Evolutionary conservation across 768 basidiomycete species (phyloP).

Genomic region (Cystofilobasidium bisporidii): DNA sequence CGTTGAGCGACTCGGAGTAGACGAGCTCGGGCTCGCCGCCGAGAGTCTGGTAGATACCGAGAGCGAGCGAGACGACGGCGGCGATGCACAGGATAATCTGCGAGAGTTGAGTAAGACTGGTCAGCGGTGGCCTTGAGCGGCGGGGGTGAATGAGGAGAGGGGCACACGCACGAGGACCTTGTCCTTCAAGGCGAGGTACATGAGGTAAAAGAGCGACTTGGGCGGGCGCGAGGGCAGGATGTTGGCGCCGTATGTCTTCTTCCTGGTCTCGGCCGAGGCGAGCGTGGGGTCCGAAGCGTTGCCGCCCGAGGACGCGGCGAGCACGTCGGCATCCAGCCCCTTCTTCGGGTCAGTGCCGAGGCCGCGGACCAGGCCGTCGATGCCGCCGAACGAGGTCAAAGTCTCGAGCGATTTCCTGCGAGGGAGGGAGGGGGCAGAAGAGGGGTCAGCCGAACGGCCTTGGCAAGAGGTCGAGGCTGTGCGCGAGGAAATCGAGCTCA

Average conservation of each 20-base stretch:
- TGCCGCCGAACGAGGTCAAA: constrained; percentile 63
- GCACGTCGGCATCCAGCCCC: constrained; percentile 37
- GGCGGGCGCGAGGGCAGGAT: constrained; percentile 58
- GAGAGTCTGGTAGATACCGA: constrained; percentile 90
- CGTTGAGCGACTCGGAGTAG: neutral
- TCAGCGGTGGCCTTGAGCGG: neutral
- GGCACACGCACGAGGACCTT: constrained; percentile 66
- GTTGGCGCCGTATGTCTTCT: constrained; percentile 65
- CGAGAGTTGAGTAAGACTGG: neutral
- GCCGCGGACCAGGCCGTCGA: constrained; percentile 54
- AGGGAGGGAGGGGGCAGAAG: too few species aligned
- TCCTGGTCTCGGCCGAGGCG: constrained; percentile 54
- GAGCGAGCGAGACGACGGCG: constrained; percentile 81
- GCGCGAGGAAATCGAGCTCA: constrained; percentile 46
- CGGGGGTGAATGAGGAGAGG: neutral
- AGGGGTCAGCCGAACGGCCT: neutral
- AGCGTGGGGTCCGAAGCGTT: constrained; percentile 2
- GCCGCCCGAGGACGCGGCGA: constrained; percentile 17
- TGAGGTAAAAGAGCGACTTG: constrained; percentile 62
- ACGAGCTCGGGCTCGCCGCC: constrained; percentile 53
- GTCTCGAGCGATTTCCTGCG: constrained; percentile 44
- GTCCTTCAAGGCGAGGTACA: constrained; percentile 81
- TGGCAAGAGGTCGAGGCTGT: too few species aligned
- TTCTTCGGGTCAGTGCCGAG: constrained; percentile 55
- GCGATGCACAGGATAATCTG: constrained; percentile 84